phyloP scores from a whole-genome alignment of 768 basidiomycete species.

The Trametes cubensis region DNA sequence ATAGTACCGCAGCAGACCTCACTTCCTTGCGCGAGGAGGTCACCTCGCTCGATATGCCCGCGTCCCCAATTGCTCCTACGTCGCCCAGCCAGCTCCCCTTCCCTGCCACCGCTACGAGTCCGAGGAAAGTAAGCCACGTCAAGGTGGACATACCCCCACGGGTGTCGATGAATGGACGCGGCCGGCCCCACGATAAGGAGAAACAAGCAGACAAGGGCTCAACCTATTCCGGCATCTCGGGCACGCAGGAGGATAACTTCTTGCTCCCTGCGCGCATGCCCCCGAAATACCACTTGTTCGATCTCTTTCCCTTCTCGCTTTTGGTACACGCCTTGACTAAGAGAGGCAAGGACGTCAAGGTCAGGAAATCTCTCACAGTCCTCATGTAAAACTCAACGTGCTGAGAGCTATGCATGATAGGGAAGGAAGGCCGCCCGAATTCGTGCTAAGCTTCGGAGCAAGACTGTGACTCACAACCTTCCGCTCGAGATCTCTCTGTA shows the following conservation, averaged over 20 bases:
- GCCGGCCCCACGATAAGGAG: conserved; percentile 11
- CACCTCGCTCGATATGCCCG: background rate
- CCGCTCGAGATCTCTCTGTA: conserved; percentile 73
- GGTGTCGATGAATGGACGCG: conserved; percentile 13
- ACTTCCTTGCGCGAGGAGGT: conserved; percentile 7
- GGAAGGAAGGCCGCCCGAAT: conserved; percentile 65
- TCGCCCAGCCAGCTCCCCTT: conserved; percentile 16
- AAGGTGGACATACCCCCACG: conserved; percentile 12
- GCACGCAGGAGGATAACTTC: conserved; percentile 43
- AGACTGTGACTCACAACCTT: conserved; percentile 54
- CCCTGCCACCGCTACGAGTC: conserved; percentile 20
- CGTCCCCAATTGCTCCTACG: conserved; percentile 4
- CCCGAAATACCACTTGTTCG: conserved; percentile 61
- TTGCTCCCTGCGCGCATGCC: conserved; percentile 59
- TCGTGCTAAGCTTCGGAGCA: conserved; percentile 51
- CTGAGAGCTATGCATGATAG: conserved; percentile 1
- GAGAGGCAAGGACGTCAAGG: conserved; percentile 50
- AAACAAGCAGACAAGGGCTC: conserved; percentile 25
- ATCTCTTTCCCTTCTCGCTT: conserved; percentile 72
- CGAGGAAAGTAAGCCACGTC: conserved; percentile 20
- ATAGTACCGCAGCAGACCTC: conserved; percentile 13
- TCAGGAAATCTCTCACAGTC: background rate
- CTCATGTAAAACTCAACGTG: background rate
- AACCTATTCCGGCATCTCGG: conserved; percentile 22
- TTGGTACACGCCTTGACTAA: conserved; percentile 50